Conservation (phyloP, 108 stramenopile genomes). For the Nitzschia sp. region DNA sequence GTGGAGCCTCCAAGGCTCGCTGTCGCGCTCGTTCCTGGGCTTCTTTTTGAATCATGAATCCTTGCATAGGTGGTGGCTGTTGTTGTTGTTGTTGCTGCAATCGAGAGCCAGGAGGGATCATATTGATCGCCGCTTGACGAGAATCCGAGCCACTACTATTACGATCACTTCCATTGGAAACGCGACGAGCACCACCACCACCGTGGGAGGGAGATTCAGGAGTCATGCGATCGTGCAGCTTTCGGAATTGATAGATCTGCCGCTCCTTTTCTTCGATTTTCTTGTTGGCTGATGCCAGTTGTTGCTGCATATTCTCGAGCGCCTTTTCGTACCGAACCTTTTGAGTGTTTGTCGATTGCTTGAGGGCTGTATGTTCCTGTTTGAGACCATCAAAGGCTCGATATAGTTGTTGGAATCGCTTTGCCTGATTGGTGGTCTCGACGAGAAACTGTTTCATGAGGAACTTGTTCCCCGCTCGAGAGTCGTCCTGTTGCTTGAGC, state of each 20-base stretch:
- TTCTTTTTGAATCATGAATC: conserved; percentile 61
- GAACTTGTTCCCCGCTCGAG: conserved; percentile 60
- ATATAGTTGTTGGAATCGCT: conserved; percentile 23
- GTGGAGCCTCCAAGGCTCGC: conserved; percentile 7
- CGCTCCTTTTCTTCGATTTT: conserved; percentile 54
- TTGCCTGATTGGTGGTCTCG: conserved; percentile 45
- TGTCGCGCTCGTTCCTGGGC: conserved; percentile 49
- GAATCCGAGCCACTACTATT: neutral
- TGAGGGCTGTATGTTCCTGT: conserved; percentile 53
- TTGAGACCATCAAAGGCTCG: conserved; percentile 46
- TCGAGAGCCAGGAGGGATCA: neutral
- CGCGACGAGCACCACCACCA: neutral
- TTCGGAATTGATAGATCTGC: conserved; percentile 39
- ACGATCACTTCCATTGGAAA: neutral
- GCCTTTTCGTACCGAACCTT: conserved; percentile 55
- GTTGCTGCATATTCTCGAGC: conserved; percentile 53
- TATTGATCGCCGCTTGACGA: neutral
- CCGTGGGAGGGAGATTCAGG: neutral
- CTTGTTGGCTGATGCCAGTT: conserved; percentile 48
- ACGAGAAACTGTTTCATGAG: conserved; percentile 68
- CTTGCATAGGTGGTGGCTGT: conserved; percentile 46
- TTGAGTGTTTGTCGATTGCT: conserved; percentile 50
- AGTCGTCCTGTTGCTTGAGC: conserved; percentile 45
- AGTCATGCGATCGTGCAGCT: conserved; percentile 28
- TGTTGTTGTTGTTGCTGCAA: neutral